Base-by-base conservation (phyloP, 441 rosid genomes). In the Cnidoscolus chayamansa region DNA sequence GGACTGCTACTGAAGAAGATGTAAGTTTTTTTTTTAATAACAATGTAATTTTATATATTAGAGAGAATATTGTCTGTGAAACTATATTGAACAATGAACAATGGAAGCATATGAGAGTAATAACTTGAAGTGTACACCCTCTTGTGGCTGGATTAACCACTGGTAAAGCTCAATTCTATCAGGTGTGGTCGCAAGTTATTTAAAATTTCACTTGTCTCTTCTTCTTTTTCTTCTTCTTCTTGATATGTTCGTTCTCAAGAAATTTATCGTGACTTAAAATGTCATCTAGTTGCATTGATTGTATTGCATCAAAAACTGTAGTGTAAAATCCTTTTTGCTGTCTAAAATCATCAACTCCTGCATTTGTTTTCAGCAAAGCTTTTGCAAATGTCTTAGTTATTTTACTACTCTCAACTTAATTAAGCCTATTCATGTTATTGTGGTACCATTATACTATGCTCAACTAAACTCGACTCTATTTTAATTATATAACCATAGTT, bases 1-100 rank as follows among this genome's bases (percentile, higher is more conserved):
- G 93, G 84, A 88, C 96, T 70, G 89, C 90, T 49, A 72, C 77
- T 31, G 99, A 96, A 79, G 88, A 87, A 75, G 98, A 96, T 79
- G 99, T 96, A 83, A 90, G 84, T 54, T 72, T 7, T 51, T 73
- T 72, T 25, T 25, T 25, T 25, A 25, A 25, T 25, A 25, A 25
- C 40, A 72, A 63, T 69, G 25, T 25, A 25, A 25, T 25, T 25
- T 25, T 25, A 25, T 25, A 25, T 25, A 25, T 59, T 32, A 58
- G 75, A 71, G 71, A 47, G 37, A 25, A 8, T 47, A 37, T n/a
- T 12, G 20, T 40, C 10, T 40, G 11, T 59, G n/a, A 43, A 13
- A 54, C 47, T 63, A 11, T 61, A 8, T 58, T 8, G 19, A 54
- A 25, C 59, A 20, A 13, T 45, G 8, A 54, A 25, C 59, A 20